A percentile compares a stretch with the other conserved stretches of the same genome.
Evolutionary conservation across 2,329 filamentous ascomycete species (phyloP).

Genomic region (Phoma herbarum): DNA sequence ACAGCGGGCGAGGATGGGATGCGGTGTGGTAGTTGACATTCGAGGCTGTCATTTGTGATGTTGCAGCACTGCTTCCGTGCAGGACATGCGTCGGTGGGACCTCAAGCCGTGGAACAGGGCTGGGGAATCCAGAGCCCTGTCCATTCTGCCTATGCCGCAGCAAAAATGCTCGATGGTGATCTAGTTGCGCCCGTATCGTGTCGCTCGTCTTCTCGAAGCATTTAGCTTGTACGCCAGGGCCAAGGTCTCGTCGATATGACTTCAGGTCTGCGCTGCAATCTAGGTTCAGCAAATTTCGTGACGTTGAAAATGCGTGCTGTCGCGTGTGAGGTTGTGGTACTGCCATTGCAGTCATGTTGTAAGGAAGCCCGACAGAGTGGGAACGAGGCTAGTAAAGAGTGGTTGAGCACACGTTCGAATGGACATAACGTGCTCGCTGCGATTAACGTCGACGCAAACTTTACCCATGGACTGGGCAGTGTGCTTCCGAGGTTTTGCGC

Average conservation of each 20-base stretch:
- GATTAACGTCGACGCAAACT: constrained; percentile 13
- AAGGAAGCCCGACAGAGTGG: not conserved
- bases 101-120: constrained; percentile 24
- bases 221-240: constrained; percentile 33
- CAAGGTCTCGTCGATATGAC: constrained; percentile 33
- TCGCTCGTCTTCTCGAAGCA: constrained; percentile 33
- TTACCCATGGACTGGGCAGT: constrained; percentile 10
- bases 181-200: constrained; percentile 31
- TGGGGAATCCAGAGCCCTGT: constrained; percentile 16
- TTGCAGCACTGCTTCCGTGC: constrained; percentile 6
- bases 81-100: constrained; percentile 11
- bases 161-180: constrained; percentile 31
- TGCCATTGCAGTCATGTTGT: constrained; percentile 18
- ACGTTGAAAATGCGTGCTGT: constrained; percentile 18
- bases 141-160: constrained; percentile 22
- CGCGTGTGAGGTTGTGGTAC: constrained; percentile 20
- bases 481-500: constrained; percentile 7
- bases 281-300: constrained; percentile 30
- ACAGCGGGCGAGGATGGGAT: constrained; percentile 20
- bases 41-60: constrained; percentile 3
- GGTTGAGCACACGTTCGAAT: not conserved
- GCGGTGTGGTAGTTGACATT: constrained; percentile 12
- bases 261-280: constrained; percentile 35
- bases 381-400: constrained; percentile 4
- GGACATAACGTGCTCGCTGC: constrained; percentile 8